Percentiles rank a stretch among this genome's conserved stretches.
These are phyloP conservation scores for Plectosphaerella cucumerina DNA, from an alignment of 2,329 filamentous ascomycete species.

Conservation along the genomic window DNA sequence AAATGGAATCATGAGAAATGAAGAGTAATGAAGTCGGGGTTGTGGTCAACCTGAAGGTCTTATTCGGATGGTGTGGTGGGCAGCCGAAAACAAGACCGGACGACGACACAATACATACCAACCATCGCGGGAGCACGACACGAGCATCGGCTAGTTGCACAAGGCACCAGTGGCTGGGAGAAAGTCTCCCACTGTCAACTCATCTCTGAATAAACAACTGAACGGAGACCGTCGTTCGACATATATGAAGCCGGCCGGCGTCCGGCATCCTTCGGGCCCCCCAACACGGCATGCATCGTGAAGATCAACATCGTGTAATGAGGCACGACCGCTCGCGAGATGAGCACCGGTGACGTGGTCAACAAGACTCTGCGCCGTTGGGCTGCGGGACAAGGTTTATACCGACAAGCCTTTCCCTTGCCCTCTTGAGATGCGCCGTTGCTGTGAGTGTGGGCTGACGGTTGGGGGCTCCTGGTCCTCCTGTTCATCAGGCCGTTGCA, in stretches of 20 bases:
- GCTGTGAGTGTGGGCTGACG: neutral
- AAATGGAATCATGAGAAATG: too few species aligned
- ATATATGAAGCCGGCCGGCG: neutral
- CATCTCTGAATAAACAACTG: neutral
- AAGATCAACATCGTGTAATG: neutral
- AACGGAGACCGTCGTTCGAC: neutral
- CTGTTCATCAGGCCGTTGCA: neutral
- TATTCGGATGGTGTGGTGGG: too few species aligned
- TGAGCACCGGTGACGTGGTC: too few species aligned
- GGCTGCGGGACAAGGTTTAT: too few species aligned
- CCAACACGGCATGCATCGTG: neutral
- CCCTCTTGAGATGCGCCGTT: neutral
- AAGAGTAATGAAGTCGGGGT: too few species aligned
- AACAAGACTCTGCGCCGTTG: too few species aligned
- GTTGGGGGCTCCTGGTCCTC: neutral
- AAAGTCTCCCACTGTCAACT: neutral
- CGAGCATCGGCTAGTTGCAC: neutral
- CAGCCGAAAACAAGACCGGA: too few species aligned
- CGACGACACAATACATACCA: neutral
- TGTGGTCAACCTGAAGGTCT: too few species aligned
- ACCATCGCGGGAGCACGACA: neutral
- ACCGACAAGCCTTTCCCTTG: neutral
- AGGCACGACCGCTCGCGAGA: neutral
- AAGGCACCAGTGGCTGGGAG: neutral
- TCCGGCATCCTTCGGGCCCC: neutral